Evolutionary conservation across 202 grass and related monocot species (phyloP).

Genomic region (Eragrostis tef): DNA sequence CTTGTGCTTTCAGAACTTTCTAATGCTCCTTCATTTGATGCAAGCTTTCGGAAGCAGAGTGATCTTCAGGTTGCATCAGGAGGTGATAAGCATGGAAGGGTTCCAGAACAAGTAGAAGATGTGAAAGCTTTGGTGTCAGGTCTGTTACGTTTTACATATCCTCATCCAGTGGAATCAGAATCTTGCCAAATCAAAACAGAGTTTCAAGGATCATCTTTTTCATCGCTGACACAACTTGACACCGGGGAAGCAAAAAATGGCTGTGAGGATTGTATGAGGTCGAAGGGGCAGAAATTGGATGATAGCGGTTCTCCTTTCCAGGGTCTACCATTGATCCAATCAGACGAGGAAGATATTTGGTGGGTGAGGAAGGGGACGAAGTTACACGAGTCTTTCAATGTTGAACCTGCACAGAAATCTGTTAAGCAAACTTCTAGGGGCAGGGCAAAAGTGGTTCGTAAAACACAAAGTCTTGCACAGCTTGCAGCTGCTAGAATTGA

Average conservation of each 20-base stretch:
- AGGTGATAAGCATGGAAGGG: constrained; percentile 59
- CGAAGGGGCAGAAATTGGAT: constrained; percentile 75
- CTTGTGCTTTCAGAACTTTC: constrained; percentile 80
- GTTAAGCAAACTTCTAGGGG: constrained; percentile 83
- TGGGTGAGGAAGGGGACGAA: constrained; percentile 84
- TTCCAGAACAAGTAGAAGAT: constrained; percentile 66
- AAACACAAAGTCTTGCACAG: constrained; percentile 94
- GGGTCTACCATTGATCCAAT: constrained; percentile 63
- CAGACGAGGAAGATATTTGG: constrained; percentile 95
- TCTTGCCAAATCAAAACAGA: constrained; percentile 61
- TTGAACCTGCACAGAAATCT: constrained; percentile 65
- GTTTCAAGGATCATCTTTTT: constrained; percentile 64
- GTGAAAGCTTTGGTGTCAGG: constrained; percentile 73
- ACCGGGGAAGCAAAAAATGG: constrained; percentile 59
- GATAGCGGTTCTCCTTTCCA: constrained; percentile 59
- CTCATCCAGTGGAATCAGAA: constrained; percentile 54
- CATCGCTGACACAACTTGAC: constrained; percentile 66
- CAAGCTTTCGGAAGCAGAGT: constrained; percentile 53
- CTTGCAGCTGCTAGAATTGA: constrained; percentile 90
- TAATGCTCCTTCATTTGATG: constrained; percentile 52
- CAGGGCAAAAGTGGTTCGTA: constrained; percentile 72
- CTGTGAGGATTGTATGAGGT: constrained; percentile 85
- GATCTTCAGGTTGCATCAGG: constrained; percentile 50
- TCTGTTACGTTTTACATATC: constrained; percentile 68
- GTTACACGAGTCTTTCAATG: constrained; percentile 79